Evolutionary conservation across 2,329 filamentous ascomycete genomes (phyloP).

Genomic region (Macrophomina tecta): DNA sequence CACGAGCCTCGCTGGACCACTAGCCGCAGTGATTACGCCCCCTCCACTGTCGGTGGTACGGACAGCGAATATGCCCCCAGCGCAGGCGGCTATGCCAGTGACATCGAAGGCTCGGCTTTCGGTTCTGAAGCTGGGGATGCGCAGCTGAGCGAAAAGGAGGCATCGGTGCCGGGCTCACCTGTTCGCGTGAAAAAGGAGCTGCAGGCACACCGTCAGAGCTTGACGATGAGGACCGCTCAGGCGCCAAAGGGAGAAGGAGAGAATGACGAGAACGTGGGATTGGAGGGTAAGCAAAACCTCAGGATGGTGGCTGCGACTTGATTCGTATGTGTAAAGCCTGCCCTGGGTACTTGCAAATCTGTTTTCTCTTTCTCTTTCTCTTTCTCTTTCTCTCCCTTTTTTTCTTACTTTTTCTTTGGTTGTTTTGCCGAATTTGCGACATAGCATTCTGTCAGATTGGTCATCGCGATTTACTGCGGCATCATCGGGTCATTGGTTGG

Average conservation of each 20-base stretch:
- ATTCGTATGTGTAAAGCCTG: not conserved
- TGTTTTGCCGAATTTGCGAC: not conserved
- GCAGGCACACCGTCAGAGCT: conserved; percentile 14
- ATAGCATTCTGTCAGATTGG: not conserved
- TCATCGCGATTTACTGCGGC: not conserved
- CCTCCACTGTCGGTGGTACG: conserved; percentile 23
- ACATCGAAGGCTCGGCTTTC: conserved; percentile 10
- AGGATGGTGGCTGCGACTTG: conserved; percentile 26
- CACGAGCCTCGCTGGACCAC: conserved; percentile 26
- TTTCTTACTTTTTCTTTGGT: not conserved
- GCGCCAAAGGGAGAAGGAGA: conserved; percentile 18
- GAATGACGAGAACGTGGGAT: not conserved
- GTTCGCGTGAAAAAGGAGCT: conserved; percentile 2
- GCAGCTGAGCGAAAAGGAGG: conserved; percentile 8
- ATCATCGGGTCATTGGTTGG: not conserved
- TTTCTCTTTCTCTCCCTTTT: not conserved
- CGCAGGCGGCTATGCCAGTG: conserved; percentile 16
- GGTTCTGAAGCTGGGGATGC: conserved; percentile 1
- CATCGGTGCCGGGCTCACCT: not conserved
- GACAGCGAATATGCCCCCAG: conserved; percentile 26
- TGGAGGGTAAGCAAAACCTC: conserved; percentile 9
- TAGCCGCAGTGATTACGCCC: conserved; percentile 24
- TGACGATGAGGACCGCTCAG: conserved; percentile 25
- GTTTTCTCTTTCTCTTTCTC: not conserved
- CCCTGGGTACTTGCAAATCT: not conserved